Evolutionary conservation across 768 basidiomycete genomes (phyloP), one percentile per base, ranked within the genome.

Genomic region (Lactifluus pinguis): DNA sequence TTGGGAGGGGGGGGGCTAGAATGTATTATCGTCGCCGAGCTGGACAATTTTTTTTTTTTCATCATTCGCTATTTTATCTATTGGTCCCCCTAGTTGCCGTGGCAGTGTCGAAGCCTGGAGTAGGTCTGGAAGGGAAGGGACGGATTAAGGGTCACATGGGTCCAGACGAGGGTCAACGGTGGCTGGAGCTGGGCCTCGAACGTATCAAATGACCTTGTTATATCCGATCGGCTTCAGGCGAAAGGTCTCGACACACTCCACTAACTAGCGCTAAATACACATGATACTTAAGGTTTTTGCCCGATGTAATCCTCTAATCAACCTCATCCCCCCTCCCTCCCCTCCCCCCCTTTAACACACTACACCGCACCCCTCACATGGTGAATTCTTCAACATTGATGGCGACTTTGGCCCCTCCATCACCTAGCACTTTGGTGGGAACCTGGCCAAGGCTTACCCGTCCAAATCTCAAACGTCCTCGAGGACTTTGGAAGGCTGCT

Each of bases 401-500:
- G 36, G 45, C 55, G 8, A 15, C 50, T 14, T 19, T 62, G 30
- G 39, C 30, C 13, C 47, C 61, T 9, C 47, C 56, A 9, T 42
- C 56, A 17, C 61, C 61, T 15, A 5, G 6, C 32, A 19, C 56
- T 0, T 4, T 57, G 32, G 56, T 39, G 11, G 52, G 21, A 4
- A 36, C 45, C 0, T 62, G 61, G 61, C 56, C 61, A 30, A 30
- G 39, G 61, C 21, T 38, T 58, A 50, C 51, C 50, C 61, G 61
- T 49, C 61, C 56, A 4, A 45, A 52, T 32, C 47, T 62, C 44
- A 62, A 62, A 19, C 56, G 61, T 8, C 61, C 61, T 13, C 61
- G 61, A 49, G 61, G 61, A 4, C 9, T 62, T 7, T 62, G 56
- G 61, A 62, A 62, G 47, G 61, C 61, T 17, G 61, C 61, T 13